A percentile compares a stretch with the other conserved stretches of the same genome.
phyloP scores from a whole-genome alignment of 768 basidiomycete genomes.

The Tulasnella sp. region DNA sequence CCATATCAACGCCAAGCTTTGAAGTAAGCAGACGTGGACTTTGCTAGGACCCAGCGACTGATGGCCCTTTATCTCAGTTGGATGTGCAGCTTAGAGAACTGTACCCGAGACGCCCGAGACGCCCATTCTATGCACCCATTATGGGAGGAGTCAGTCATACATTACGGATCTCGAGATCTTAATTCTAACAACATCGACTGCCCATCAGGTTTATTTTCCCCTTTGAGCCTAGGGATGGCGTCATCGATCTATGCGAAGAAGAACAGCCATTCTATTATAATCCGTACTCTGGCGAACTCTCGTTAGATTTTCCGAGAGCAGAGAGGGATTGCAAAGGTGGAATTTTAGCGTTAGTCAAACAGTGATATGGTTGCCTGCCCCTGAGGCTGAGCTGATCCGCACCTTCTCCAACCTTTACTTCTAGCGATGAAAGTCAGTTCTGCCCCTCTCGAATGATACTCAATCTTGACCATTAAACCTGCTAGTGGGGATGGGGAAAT shows the following conservation, averaged over 20 bases:
- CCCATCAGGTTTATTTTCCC: slow-evolving; percentile 60
- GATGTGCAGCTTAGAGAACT: slow-evolving; percentile 83
- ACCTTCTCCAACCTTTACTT: too few relatives aligned
- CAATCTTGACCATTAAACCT: slow-evolving; percentile 2
- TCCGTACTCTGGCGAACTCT: slow-evolving; percentile 82
- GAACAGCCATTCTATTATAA: slow-evolving; percentile 81
- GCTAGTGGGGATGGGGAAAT: slow-evolving; percentile 91
- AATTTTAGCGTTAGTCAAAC: slow-evolving; percentile 67
- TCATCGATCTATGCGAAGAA: slow-evolving; percentile 72
- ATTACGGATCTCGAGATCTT: neutral
- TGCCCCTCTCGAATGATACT: neutral
- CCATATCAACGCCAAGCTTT: slow-evolving; percentile 93
- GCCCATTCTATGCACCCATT: slow-evolving; percentile 77
- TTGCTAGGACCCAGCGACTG: neutral
- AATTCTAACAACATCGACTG: neutral
- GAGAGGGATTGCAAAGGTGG: slow-evolving; percentile 72
- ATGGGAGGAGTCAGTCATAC: slow-evolving; percentile 70
- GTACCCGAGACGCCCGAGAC: slow-evolving; percentile 55
- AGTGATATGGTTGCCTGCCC: too few relatives aligned
- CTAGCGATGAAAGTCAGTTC: slow-evolving; percentile 36
- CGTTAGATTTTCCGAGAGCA: slow-evolving; percentile 70
- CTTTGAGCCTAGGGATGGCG: slow-evolving; percentile 41
- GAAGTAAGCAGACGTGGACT: slow-evolving; percentile 33
- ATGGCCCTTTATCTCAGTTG: slow-evolving; percentile 39
- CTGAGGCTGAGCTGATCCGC: too few relatives aligned